Evolutionary conservation across 2,329 filamentous ascomycete species (phyloP), one percentile per base, ranked within the genome.

Genomic region (Cladophialophora immunda): DNA sequence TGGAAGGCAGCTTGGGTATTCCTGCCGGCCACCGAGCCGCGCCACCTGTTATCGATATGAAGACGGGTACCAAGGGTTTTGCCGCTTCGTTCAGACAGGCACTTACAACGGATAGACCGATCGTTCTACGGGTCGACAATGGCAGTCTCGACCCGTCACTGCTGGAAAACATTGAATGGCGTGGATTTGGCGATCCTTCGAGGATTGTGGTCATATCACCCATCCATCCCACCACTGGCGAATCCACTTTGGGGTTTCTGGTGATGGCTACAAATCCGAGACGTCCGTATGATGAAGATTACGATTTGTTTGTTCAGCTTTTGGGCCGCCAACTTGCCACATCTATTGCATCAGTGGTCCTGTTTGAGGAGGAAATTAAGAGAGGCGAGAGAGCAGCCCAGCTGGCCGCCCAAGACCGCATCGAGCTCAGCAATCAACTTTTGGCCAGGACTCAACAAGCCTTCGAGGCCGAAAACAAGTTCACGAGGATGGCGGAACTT

Each of bases 401-500:
- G 63, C 82, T 93, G 36, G 92, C 92, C 9, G 91, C 91, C 1
- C 80, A 92, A 68, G 92, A 95, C 76, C 88, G 90, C 1, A 90
- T 92, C 71, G 89, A 93, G 73, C 84, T 95, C 3, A 92, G 90
- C 0, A 86, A 92, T 75, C 90, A 94, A 75, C 83, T 95, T 15
- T 88, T 89, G 52, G 83, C 90, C 32, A 79, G 84, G 56, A 86
- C 85, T 1, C 82, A 86, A 74, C 83, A 87, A 75, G 85, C 84
- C 2, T 81, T 82, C 29, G 84, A 86, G 64, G 85, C 88, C 75
- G 92, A 95, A 76, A 89, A 90, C 34, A 90, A 90, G 65, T 95
- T 95, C 75, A 92, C 91, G 0, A 85, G 91, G 53, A 93, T 95
- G 90, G 91, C 92, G 2, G 92, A 94, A 74, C 92, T 93, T 70